A percentile compares a stretch with the other conserved stretches of the same genome.
phyloP scores from a whole-genome alignment of 257 asterid genomes.

The Plectranthus barbatus region DNA sequence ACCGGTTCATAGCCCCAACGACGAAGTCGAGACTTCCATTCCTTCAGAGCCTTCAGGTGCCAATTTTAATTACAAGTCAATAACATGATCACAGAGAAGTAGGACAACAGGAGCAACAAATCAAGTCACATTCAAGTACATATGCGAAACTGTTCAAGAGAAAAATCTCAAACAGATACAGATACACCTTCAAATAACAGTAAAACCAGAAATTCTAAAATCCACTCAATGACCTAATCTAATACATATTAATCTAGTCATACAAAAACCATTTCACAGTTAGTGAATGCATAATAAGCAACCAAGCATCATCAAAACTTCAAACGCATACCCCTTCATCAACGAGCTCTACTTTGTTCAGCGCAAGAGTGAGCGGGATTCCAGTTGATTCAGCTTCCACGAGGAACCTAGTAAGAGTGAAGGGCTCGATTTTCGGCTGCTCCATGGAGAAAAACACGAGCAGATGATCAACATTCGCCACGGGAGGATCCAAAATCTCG shows the following conservation, averaged over 20 bases:
- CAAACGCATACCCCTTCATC: slow-evolving; percentile 43
- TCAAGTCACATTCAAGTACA: not conserved
- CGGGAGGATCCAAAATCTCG: slow-evolving; percentile 84
- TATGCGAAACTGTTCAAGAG: not conserved
- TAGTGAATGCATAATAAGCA: not conserved
- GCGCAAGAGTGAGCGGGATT: slow-evolving; percentile 71
- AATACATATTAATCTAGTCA: not conserved
- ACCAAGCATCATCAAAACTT: not conserved
- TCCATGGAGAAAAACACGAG: slow-evolving; percentile 73
- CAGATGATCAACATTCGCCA: slow-evolving; percentile 86
- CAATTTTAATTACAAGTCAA: slow-evolving; percentile 14
- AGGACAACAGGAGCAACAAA: not conserved
- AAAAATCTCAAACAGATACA: not conserved
- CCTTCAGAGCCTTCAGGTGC: slow-evolving; percentile 39
- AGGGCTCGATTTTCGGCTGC: slow-evolving; percentile 75
- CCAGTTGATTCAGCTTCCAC: slow-evolving; percentile 94
- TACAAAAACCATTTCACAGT: not conserved
- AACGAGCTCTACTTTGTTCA: slow-evolving; percentile 81
- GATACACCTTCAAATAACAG: not conserved
- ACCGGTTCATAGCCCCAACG: slow-evolving; percentile 86
- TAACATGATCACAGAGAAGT: not conserved
- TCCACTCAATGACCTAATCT: slow-evolving; percentile 21
- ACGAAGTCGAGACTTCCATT: slow-evolving; percentile 76
- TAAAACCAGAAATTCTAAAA: not conserved
- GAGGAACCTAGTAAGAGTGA: slow-evolving; percentile 74